Percentiles rank a stretch among this genome's conserved stretches.
Evolutionary conservation across 306 rosid genomes (phyloP).

Genomic region (Dalbergia cultrata): DNA sequence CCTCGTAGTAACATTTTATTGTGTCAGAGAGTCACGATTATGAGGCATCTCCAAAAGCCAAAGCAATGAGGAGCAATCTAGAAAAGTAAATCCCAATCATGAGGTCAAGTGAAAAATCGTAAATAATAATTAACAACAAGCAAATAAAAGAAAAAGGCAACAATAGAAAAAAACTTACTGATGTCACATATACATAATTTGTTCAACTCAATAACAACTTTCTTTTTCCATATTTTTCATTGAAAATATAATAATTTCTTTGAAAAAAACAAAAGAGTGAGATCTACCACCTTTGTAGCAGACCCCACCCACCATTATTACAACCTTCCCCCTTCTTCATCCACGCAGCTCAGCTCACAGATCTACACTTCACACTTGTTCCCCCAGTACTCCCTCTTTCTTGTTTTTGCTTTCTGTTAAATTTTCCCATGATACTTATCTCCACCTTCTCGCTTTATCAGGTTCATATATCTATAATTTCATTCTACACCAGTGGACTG

Average conservation of each 20-base stretch:
- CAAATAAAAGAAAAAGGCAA: background rate
- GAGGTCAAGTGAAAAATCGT: slow-evolving; percentile 4
- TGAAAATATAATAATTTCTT: background rate
- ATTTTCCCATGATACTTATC: slow-evolving; percentile 42
- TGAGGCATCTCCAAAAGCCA: slow-evolving; percentile 40
- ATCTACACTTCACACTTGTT: slow-evolving; percentile 50
- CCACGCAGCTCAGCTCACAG: slow-evolving; percentile 33
- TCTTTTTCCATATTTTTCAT: background rate
- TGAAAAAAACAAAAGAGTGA: slow-evolving; percentile 45
- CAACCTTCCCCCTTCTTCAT: slow-evolving; percentile 38
- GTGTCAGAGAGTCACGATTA: slow-evolving; percentile 10
- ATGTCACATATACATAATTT: slow-evolving; percentile 35
- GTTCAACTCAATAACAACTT: slow-evolving; percentile 38
- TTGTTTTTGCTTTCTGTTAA: slow-evolving; percentile 37
- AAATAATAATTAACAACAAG: background rate
- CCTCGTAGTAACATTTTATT: background rate
- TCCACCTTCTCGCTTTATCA: slow-evolving; percentile 49
- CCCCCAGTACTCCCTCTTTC: background rate
- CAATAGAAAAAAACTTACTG: background rate
- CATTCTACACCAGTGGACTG: slow-evolving; percentile 52
- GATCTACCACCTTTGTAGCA: slow-evolving; percentile 66
- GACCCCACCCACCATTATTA: slow-evolving; percentile 79
- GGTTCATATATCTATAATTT: slow-evolving; percentile 52
- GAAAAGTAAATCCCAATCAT: slow-evolving; percentile 44
- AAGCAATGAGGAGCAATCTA: slow-evolving; percentile 6